Conservation (phyloP, 495 filamentous ascomycete genomes). For the Penicillium malachiteum region DNA sequence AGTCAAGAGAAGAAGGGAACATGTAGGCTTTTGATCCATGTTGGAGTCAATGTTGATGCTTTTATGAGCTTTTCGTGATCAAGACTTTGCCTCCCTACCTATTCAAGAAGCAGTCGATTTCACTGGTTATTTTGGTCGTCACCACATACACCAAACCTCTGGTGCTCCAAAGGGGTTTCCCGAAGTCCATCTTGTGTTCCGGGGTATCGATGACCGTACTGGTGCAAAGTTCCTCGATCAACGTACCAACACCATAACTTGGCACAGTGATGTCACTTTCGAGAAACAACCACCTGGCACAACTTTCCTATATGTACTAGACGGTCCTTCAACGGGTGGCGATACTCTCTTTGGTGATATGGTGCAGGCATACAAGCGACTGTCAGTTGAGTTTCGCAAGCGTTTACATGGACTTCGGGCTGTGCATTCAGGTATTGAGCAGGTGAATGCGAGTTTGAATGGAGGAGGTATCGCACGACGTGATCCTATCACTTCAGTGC, state of each 20-base stretch:
- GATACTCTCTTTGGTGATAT: constrained; percentile 64
- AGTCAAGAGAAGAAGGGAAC: too few relatives aligned
- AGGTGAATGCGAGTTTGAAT: constrained; percentile 48
- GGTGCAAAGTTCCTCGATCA: constrained; percentile 50
- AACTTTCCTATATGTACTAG: constrained; percentile 63
- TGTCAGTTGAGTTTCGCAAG: constrained; percentile 57
- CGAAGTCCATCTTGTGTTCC: constrained; percentile 61
- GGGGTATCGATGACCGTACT: constrained; percentile 51
- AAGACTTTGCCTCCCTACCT: constrained; percentile 57
- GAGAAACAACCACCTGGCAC: constrained; percentile 65
- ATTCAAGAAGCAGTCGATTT: constrained; percentile 57
- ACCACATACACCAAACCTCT: constrained; percentile 63
- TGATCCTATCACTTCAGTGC: constrained; percentile 54
- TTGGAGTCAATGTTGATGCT: background rate
- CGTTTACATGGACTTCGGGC: constrained; percentile 58
- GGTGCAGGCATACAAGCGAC: constrained; percentile 54
- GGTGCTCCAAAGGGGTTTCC: constrained; percentile 59
- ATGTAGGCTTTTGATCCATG: too few relatives aligned
- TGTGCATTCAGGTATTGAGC: constrained; percentile 57
- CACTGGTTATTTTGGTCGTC: constrained; percentile 60
- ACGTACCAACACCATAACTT: constrained; percentile 57
- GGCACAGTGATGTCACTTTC: constrained; percentile 67
- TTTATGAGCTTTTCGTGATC: constrained; percentile 56
- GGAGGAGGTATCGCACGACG: constrained; percentile 53
- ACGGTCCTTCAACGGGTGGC: constrained; percentile 59